phyloP scores from a whole-genome alignment of 2,329 filamentous ascomycete species.

The Colletotrichum cordylinicola region DNA sequence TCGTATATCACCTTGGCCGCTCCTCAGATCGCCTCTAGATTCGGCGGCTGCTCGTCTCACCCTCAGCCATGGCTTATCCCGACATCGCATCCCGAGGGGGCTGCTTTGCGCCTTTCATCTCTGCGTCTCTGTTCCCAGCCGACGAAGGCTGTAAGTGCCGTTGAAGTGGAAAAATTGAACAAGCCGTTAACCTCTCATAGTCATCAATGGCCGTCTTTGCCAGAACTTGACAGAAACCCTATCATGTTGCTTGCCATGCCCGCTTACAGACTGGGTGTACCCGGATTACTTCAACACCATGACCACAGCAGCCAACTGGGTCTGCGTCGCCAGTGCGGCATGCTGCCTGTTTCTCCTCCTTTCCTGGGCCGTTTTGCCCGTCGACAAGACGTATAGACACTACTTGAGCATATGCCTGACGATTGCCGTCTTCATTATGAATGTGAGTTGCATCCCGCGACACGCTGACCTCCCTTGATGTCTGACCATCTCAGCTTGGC shows the following conservation, averaged over 20 bases:
- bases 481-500: constrained; percentile 64
- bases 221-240: constrained; percentile 53
- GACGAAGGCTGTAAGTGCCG: constrained; percentile 69
- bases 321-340: constrained; percentile 76
- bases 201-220: constrained; percentile 61
- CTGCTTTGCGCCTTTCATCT: constrained; percentile 75
- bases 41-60: neutral
- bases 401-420: constrained; percentile 91
- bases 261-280: constrained; percentile 79
- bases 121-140: constrained; percentile 63
- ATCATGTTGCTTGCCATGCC: constrained; percentile 89
- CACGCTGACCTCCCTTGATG: neutral
- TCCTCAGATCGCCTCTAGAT: neutral
- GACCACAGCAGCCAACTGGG: constrained; percentile 76
- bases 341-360: constrained; percentile 78
- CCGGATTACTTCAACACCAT: constrained; percentile 64
- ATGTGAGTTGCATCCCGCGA: constrained; percentile 58
- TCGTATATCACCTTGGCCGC: neutral
- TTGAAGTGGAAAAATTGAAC: neutral
- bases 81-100: neutral
- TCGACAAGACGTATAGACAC: constrained; percentile 89
- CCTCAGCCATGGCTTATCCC: neutral
- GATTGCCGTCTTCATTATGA: constrained; percentile 77
- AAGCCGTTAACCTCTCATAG: constrained; percentile 46
- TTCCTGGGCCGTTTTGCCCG: constrained; percentile 81